These are phyloP conservation scores for Neurospora sp. DNA, from an alignment of 495 filamentous ascomycete genomes.

Conservation along the genomic window DNA sequence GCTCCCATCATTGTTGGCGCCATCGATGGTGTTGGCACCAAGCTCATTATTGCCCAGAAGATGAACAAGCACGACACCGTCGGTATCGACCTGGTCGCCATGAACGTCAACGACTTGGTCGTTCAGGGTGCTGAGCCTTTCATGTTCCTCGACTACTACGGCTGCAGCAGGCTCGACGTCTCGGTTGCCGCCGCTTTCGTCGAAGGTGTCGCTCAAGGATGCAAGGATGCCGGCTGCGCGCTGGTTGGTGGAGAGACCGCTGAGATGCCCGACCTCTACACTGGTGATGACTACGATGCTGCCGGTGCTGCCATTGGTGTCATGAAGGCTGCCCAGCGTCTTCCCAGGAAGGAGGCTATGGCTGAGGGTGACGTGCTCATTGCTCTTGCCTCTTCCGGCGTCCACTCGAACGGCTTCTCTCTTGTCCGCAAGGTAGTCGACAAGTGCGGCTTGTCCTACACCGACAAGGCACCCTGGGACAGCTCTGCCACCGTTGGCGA, in stretches of 20 bases:
- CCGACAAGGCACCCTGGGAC: slow-evolving; percentile 65
- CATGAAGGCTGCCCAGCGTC: slow-evolving; percentile 53
- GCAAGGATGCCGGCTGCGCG: slow-evolving; percentile 71
- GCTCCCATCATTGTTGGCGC: slow-evolving; percentile 76
- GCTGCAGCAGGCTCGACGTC: slow-evolving; percentile 73
- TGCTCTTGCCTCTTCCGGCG: slow-evolving; percentile 70
- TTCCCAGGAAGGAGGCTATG: slow-evolving; percentile 73
- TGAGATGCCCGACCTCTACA: slow-evolving; percentile 92
- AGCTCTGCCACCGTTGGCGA: slow-evolving; percentile 46
- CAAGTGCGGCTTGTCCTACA: slow-evolving; percentile 55
- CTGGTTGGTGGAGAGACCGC: slow-evolving; percentile 93
- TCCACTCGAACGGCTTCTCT: slow-evolving; percentile 93
- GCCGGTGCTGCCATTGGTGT: slow-evolving; percentile 81
- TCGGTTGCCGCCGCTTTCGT: slow-evolving; percentile 70
- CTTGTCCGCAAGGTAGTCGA: slow-evolving; percentile 82
- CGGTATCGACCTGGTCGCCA: slow-evolving; percentile 91
- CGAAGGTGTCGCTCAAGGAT: slow-evolving; percentile 77
- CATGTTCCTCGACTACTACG: slow-evolving; percentile 95
- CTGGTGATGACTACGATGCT: slow-evolving; percentile 75
- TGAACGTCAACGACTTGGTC: slow-evolving; percentile 97
- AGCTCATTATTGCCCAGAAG: slow-evolving; percentile 85
- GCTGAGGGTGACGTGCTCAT: slow-evolving; percentile 69
- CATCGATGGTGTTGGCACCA: slow-evolving; percentile 94
- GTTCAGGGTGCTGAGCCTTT: slow-evolving; percentile 90
- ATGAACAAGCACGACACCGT: slow-evolving; percentile 86